Base-by-base conservation (phyloP, 495 filamentous ascomycete species). In the Trichodelitschia bisporula region DNA sequence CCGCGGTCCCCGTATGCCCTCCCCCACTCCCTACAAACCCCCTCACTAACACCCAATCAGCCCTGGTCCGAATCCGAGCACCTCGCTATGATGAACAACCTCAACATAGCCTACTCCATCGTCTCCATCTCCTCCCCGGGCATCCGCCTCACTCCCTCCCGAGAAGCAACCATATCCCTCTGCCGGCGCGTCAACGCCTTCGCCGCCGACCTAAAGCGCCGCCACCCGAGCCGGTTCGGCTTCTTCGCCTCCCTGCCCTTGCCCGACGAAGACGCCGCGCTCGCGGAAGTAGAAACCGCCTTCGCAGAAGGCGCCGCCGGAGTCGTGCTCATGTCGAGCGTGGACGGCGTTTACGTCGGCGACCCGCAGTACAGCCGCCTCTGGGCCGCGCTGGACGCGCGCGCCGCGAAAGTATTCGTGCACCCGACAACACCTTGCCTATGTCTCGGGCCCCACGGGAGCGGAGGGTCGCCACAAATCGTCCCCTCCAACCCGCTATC, bases 221-320 rank as follows among this genome's bases (percentile, higher is more conserved):
- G 42, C 9, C 31, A 55, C 32, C 55, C 56, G 1, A 30, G 41
- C 4, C 41, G 48, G 3, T 57, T 66, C 31, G 47, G 51, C 0
- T 62, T 54, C 45, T 67, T 54, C 24, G 62, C 62, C 0, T 58
- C 53, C 4, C 44, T 66, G 2, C 61, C 62, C 0, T 41, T 66
- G 1, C 59, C 59, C 3, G 49, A 58, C 29, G 43, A 61, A 0
- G 40, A 47, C 3, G 50, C 42, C 1, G 46, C 51, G 9, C 36
- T 64, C 1, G 34, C 37, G 13, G 62, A 64, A 34, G 57, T 64
- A 29, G 44, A 51, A 15, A 39, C 46, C 15, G 54, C 50, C 0
- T 32, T 56, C 4, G 40, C 54, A 18, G 43, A 46, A 21, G 44
- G 36, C 29, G 53, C 55, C n/a, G 55, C 57, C 23, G 61, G 64